Percentiles rank a stretch among this genome's conserved stretches.
Evolutionary conservation across 2,329 filamentous ascomycete species (phyloP).

Genomic region (Dactylonectria macrodidyma): DNA sequence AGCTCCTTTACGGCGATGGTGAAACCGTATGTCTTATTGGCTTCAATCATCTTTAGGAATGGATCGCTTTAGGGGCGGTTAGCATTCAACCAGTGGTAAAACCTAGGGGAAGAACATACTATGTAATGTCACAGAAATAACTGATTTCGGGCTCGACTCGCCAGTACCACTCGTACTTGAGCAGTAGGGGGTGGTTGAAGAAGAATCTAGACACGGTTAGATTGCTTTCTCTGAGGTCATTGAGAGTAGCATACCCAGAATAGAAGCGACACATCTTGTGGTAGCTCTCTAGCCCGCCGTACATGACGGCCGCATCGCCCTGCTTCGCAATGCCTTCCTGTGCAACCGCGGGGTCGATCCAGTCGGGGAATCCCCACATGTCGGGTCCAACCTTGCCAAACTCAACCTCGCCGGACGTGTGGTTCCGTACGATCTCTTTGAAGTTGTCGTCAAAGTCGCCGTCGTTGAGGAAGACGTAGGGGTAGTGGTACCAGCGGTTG

Average conservation of each 20-base stretch:
- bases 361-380: constrained; percentile 98
- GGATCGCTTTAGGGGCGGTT: constrained; percentile 76
- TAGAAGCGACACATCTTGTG: constrained; percentile 99
- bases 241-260: constrained; percentile 78
- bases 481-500: constrained; percentile 99
- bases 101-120: constrained; percentile 67
- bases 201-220: constrained; percentile 76
- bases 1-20: constrained; percentile 99
- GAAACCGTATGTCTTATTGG: constrained; percentile 98
- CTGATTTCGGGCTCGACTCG: constrained; percentile 99
- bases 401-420: constrained; percentile 90
- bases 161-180: constrained; percentile 99
- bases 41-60: constrained; percentile 93
- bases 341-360: constrained; percentile 93
- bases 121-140: constrained; percentile 99
- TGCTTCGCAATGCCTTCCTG: constrained; percentile 98
- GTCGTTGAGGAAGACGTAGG: constrained; percentile 98
- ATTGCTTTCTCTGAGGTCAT: constrained; percentile 20
- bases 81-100: constrained; percentile 12
- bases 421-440: constrained; percentile 88
- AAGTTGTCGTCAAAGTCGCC: constrained; percentile 97
- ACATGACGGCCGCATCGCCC: constrained; percentile 98
- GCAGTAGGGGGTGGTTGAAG: constrained; percentile 94
- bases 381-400: constrained; percentile 93
- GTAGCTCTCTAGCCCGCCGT: constrained; percentile 98